Evolutionary conservation across 768 basidiomycete genomes (phyloP), one percentile per base, ranked within the genome.

Genomic region (Mycena amicta): DNA sequence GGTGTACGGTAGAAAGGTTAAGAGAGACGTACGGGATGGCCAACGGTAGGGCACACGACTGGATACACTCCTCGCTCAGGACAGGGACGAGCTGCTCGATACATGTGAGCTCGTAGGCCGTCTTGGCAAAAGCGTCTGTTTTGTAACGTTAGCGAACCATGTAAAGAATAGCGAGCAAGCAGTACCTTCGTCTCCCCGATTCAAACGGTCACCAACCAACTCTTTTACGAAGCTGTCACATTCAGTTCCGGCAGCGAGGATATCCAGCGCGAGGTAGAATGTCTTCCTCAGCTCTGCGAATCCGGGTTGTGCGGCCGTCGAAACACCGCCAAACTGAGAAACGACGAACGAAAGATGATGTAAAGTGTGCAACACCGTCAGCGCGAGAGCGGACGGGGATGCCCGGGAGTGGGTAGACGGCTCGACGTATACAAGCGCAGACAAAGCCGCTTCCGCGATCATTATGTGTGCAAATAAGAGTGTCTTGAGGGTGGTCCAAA

Each of bases 11-110:
- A 46, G 41, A 16, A 40, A 5, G 57, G 45, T 57, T 57, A 31
- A 46, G 39, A 29, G 45, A 40, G 29, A 72, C 88, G 72, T 70
- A 92, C 90, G 88, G 87, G 40, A 83, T 74, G 63, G 87, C 87
- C 20, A 89, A 67, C 1, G 80, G 82, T 58, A 89, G 81, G 15
- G 90, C 84, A 37, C 75, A 72, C 4, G 80, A 69, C 66, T 80
- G 79, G 51, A 92, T 77, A 54, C 75, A 82, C 2, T 74, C 72
- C 15, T 81, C 79, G 50, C 75, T 77, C 16, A 94, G 72, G 3
- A 81, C 77, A 0, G 86, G 83, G 11, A 93, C 77, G 3, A 95
- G 80, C 66, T 93, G 93, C 69, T 95, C 93, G 22, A 90, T 81
- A 55, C 85, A 84, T 6, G 88, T 88, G 28, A 95, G 74, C 12